Base-by-base conservation (phyloP, 2,329 filamentous ascomycete species). In the Verticillium zaregamsianum region DNA sequence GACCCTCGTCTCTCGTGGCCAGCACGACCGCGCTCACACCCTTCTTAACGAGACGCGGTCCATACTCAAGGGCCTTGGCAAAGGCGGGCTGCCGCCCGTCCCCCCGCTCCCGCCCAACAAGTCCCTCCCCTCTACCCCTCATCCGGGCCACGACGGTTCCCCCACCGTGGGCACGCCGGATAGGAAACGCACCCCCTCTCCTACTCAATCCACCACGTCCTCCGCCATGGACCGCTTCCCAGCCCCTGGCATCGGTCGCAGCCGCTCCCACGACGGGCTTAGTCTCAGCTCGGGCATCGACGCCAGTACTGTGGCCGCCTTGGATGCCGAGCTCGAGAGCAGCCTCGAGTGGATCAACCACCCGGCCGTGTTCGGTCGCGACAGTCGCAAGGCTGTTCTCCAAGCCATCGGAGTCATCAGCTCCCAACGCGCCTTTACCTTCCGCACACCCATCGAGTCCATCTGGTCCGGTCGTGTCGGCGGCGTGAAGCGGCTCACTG, bases 281-380 rank as follows among this genome's bases (percentile, higher is more conserved):
- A 72, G 83, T 74, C 62, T 90, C 75, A 67, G 85, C 78, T 85
- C 88, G 7, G 91, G 92, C n/a, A 94, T 99, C 61, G 95, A 99
- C 70, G 78, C 86, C 6, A 82, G 82, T 39, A 95, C 91, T 0
- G 94, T 98, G 69, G 82, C 87, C 28, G 93, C 95, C 2, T 86
- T 99, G 20, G 95, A 99, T 73, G 86, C 91, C 1, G 95, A 99
- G 74, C 85, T 99, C 37, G 92, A 97, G 73, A 86, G 91, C 37
- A 92, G 91, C 58, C 80, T 99, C 17, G 95, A 99, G 76, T 99
- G 95, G 95, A 98, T 99, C 75, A 93, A 90, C 72, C 95, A 99
- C 71, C 95, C 95, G 1, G 93, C 93, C 2, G 92, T 98, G 2
- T 99, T 99, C 73, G 90, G 91, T 9, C 88, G 95, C 40, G 95